These are phyloP conservation scores for Mortierella sp. DNA, from an alignment of 371 early-diverging fungal species.

Conservation along the genomic window DNA sequence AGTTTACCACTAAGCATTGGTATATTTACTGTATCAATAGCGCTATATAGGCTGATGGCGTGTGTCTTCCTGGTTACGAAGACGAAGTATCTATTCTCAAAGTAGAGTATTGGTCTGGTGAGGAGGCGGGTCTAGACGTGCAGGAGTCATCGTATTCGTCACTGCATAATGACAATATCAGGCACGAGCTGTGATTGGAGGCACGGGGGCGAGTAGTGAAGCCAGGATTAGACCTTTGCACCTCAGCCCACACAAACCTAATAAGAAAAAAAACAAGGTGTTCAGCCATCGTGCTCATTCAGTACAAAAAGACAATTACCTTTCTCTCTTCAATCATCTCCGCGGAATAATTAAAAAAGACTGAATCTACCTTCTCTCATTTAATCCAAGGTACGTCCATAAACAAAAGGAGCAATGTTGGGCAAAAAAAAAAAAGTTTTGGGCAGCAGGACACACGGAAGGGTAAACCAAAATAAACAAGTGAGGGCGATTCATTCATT, in stretches of 20 bases:
- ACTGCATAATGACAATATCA: not conserved
- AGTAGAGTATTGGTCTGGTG: not conserved
- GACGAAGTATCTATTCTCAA: not conserved
- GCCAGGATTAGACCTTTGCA: no score
- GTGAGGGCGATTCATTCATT: constrained; percentile 7
- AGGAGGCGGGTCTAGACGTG: not conserved
- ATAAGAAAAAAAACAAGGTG: no score
- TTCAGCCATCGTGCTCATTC: not conserved
- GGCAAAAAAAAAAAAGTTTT: constrained; percentile 2
- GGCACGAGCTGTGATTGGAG: not conserved
- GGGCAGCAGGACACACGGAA: not conserved
- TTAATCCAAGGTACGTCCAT: not conserved
- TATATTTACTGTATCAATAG: constrained; percentile 9
- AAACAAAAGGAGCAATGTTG: not conserved
- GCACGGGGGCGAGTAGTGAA: not conserved
- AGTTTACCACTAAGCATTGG: not conserved
- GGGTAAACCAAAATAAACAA: constrained; percentile 1
- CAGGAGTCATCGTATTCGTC: not conserved
- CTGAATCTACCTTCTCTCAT: not conserved
- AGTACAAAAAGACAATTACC: not conserved
- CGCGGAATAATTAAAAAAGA: no score
- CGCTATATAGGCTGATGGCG: constrained; percentile 23
- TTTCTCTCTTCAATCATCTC: not conserved
- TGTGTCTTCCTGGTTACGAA: constrained; percentile 15
- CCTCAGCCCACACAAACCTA: not conserved